Percentiles rank a stretch among this genome's conserved stretches.
These are phyloP conservation scores for Fusarium sp. DNA, from an alignment of 2,329 filamentous ascomycete genomes.

Conservation along the genomic window DNA sequence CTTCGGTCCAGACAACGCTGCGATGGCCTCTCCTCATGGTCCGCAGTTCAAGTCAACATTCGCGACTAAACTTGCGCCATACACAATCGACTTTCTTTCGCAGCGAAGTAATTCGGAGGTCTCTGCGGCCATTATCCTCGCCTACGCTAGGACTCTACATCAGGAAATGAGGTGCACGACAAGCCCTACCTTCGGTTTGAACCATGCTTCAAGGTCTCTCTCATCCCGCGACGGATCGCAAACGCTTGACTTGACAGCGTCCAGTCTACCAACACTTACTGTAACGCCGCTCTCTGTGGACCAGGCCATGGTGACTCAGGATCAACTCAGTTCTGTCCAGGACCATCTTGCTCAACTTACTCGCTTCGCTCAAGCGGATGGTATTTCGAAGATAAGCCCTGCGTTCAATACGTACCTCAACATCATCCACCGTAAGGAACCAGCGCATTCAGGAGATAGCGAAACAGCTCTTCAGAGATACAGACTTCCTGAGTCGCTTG, in stretches of 20 bases:
- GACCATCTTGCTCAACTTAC: slow-evolving; percentile 18
- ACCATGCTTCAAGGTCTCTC: slow-evolving; percentile 24
- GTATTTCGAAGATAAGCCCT: not conserved
- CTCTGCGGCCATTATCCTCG: not conserved
- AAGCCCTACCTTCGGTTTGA: slow-evolving; percentile 14
- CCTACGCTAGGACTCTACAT: slow-evolving; percentile 1
- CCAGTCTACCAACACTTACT: slow-evolving; percentile 10
- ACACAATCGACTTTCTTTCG: not conserved
- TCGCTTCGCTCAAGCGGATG: slow-evolving; percentile 6
- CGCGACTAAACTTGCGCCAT: fast-evolving
- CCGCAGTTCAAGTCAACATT: slow-evolving; percentile 9
- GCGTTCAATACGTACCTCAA: slow-evolving; percentile 23
- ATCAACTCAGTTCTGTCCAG: not conserved
- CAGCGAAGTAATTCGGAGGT: not conserved
- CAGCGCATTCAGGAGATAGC: fast-evolving
- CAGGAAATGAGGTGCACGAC: not conserved
- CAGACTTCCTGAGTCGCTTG: slow-evolving; percentile 13
- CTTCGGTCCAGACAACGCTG: fast-evolving
- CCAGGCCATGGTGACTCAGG: not conserved
- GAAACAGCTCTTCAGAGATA: not conserved
- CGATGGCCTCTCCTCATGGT: not conserved
- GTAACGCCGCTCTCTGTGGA: slow-evolving; percentile 4
- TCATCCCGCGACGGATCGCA: not conserved
- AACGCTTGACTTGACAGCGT: slow-evolving; percentile 12
- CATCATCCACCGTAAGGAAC: not conserved